Conservation (phyloP, 108 stramenopile species). For the Skeletonema menzelii region DNA sequence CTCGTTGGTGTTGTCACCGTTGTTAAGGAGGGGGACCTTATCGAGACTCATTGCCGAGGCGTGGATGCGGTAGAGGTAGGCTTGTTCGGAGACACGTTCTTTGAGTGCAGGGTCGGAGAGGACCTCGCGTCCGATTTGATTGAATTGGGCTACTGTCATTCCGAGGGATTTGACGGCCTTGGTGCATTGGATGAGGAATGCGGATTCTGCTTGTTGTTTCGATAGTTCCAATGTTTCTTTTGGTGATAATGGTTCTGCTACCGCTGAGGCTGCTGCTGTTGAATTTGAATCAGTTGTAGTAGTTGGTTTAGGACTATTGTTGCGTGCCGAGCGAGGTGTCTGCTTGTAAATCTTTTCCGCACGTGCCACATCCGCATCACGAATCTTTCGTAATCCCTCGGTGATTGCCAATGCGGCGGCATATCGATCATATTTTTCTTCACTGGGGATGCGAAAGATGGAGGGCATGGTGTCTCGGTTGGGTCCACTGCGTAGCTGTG, state of each 20-base stretch:
- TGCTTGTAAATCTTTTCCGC: slow-evolving; percentile 2
- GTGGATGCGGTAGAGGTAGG: slow-evolving; percentile 72
- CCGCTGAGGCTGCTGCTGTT: not conserved
- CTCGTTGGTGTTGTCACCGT: slow-evolving; percentile 9
- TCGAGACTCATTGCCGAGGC: slow-evolving; percentile 60
- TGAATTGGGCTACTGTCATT: slow-evolving; percentile 67
- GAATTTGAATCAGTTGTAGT: not conserved
- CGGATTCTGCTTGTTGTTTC: slow-evolving; percentile 28
- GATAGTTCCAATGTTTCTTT: slow-evolving; percentile 8
- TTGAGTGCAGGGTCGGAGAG: slow-evolving; percentile 43
- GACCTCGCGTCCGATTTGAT: slow-evolving; percentile 64
- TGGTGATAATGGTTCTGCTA: not conserved
- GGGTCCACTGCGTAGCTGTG: too few relatives aligned
- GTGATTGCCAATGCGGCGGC: slow-evolving; percentile 69
- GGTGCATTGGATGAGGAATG: slow-evolving; percentile 47
- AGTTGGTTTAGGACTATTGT: not conserved
- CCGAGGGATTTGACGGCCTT: slow-evolving; percentile 65
- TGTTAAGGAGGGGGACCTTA: slow-evolving; percentile 44
- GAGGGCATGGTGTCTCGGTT: slow-evolving; percentile 50
- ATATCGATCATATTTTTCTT: slow-evolving; percentile 61
- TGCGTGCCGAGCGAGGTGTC: not conserved
- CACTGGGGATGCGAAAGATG: slow-evolving; percentile 51
- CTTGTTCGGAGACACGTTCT: slow-evolving; percentile 74
- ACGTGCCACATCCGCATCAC: slow-evolving; percentile 47
- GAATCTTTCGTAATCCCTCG: slow-evolving; percentile 55